Evolutionary conservation across 2,329 filamentous ascomycete genomes (phyloP).

Genomic region (Colletotrichum acutatum): DNA sequence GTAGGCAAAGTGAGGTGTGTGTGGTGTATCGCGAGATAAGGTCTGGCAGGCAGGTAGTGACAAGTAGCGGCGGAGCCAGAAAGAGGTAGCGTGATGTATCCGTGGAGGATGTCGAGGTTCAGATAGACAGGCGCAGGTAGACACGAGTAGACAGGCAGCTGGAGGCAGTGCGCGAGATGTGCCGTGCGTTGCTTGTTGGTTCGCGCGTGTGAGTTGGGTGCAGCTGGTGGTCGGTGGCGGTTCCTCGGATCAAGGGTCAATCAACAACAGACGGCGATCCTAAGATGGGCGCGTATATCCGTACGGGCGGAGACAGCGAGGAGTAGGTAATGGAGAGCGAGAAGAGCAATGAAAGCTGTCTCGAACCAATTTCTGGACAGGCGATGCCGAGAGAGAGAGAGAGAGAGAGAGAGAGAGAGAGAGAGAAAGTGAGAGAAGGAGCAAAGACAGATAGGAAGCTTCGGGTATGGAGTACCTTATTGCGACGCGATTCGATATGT

Average conservation of each 20-base stretch:
- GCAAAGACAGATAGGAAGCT: background rate
- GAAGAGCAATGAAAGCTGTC: background rate
- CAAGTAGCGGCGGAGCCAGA: background rate
- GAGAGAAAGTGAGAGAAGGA: background rate
- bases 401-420: too few relatives aligned
- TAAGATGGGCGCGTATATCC: background rate
- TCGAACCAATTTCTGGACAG: background rate
- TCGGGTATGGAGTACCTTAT: background rate
- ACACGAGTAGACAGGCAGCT: background rate
- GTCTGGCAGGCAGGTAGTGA: background rate
- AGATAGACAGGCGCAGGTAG: slow-evolving; percentile 9
- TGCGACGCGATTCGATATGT: background rate
- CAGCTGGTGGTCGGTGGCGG: slow-evolving; percentile 31
- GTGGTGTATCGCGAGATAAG: background rate
- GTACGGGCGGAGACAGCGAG: background rate
- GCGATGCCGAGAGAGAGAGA: background rate
- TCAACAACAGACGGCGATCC: slow-evolving; percentile 6
- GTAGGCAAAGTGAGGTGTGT: background rate
- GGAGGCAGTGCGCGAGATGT: slow-evolving; percentile 1
- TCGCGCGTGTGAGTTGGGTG: slow-evolving; percentile 16
- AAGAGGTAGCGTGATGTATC: slow-evolving; percentile 9
- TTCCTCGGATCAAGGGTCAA: slow-evolving; percentile 7
- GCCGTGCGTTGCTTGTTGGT: slow-evolving; percentile 18
- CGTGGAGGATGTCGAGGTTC: background rate
- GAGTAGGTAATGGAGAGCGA: background rate